A percentile compares a stretch with the other conserved stretches of the same genome.
These are phyloP conservation scores for Apiotrichum gracile DNA, from an alignment of 1,284 basidiomycete genomes.

Conservation along the genomic window DNA sequence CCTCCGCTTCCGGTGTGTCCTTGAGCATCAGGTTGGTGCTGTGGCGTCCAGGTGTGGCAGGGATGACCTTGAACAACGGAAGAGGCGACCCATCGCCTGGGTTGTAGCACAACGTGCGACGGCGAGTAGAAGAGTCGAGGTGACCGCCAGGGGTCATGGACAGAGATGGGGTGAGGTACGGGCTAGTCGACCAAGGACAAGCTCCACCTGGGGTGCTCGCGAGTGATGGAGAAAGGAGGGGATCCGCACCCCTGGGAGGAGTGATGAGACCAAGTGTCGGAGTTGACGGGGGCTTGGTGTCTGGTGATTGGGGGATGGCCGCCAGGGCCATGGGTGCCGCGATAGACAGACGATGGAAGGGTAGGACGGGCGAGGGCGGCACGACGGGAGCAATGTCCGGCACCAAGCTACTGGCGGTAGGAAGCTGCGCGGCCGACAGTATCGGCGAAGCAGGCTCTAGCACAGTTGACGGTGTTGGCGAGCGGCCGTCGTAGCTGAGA, in stretches of 20 bases:
- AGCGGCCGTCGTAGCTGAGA: background rate
- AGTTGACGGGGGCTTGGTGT: background rate
- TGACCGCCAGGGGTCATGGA: background rate
- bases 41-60: slow-evolving; percentile 38
- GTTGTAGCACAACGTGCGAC: background rate
- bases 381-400: background rate
- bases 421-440: background rate
- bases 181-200: background rate
- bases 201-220: slow-evolving; percentile 1
- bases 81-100: slow-evolving; percentile 4
- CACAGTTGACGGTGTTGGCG: background rate
- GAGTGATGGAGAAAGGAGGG: background rate
- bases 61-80: slow-evolving; percentile 43
- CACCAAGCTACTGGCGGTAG: background rate
- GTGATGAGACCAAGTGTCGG: background rate
- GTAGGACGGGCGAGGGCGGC: background rate
- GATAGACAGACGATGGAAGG: background rate
- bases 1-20: slow-evolving; percentile 22
- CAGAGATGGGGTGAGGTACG: background rate
- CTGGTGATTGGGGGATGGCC: background rate
- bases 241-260: background rate
- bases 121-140: background rate
- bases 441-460: background rate
- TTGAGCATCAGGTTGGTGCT: slow-evolving; percentile 15
- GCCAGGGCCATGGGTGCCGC: background rate